These are phyloP conservation scores for Didymella sp. DNA, from an alignment of 2,329 filamentous ascomycete species.

Conservation along the genomic window DNA sequence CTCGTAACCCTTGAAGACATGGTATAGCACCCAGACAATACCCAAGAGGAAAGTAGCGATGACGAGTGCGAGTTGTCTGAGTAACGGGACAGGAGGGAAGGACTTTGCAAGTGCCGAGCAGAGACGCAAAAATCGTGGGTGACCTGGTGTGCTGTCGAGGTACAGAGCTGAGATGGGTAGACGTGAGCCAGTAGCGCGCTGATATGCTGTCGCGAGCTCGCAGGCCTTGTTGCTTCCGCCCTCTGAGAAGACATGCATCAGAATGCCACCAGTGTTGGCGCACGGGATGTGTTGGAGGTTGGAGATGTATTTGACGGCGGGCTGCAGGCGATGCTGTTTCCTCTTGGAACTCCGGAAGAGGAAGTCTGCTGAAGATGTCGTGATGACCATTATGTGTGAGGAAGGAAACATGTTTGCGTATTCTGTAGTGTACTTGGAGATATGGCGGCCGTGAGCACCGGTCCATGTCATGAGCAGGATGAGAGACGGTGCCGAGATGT, in stretches of 20 bases:
- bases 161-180: conserved; percentile 31
- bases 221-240: conserved; percentile 40
- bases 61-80: conserved; percentile 25
- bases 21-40: conserved; percentile 29
- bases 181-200: conserved; percentile 19
- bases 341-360: conserved; percentile 28
- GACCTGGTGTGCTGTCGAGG: conserved; percentile 41
- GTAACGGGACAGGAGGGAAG: conserved; percentile 28
- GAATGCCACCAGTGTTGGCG: conserved; percentile 18
- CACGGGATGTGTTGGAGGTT: conserved; percentile 14
- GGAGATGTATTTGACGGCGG: conserved; percentile 29
- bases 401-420: conserved; percentile 36
- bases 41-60: conserved; percentile 25
- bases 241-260: conserved; percentile 41
- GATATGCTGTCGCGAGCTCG: conserved; percentile 34
- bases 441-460: conserved; percentile 33
- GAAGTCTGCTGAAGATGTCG: conserved; percentile 35
- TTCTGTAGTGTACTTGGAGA: conserved; percentile 34
- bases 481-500: conserved; percentile 23
- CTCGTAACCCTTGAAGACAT: conserved; percentile 25
- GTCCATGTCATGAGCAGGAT: conserved; percentile 42
- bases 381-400: conserved; percentile 36
- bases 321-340: conserved; percentile 30
- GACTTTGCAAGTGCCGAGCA: conserved; percentile 33
- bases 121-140: conserved; percentile 31